Percentiles rank a stretch among this genome's conserved stretches.
Conservation (phyloP, 1,284 basidiomycete species). For the Moniliella sp. region DNA sequence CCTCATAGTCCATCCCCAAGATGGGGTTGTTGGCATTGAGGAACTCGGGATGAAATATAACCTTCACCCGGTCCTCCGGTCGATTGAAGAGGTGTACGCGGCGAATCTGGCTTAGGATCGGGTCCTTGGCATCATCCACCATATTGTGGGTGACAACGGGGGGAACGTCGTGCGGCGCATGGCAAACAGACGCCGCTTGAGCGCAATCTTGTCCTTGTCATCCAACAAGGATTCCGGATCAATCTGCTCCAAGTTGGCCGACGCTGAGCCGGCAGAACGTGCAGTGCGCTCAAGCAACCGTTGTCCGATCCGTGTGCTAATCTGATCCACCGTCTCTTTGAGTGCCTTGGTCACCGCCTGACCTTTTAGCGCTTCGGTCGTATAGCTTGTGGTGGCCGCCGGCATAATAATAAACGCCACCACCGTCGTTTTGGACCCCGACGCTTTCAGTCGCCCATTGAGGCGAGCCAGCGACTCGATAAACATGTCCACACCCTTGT, state of each 20-base stretch:
- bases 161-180: conserved; percentile 73
- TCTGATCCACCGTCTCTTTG: conserved; percentile 69
- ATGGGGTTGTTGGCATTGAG: conserved; percentile 93
- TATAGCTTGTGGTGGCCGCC: conserved; percentile 81
- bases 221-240: conserved; percentile 47
- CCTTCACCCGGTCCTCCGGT: conserved; percentile 58
- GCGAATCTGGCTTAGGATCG: conserved; percentile 80
- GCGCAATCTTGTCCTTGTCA: conserved; percentile 73
- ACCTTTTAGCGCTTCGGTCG: conserved; percentile 87
- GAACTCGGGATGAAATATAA: conserved; percentile 96
- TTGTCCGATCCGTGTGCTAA: conserved; percentile 73
- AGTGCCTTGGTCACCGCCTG: conserved; percentile 93
- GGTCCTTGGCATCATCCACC: conserved; percentile 73
- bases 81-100: conserved; percentile 77
- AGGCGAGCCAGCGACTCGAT: conserved; percentile 64
- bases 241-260: conserved; percentile 9
- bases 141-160: conserved; percentile 94
- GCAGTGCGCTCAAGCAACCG: conserved; percentile 81
- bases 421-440: conserved; percentile 57
- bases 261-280: conserved; percentile 57
- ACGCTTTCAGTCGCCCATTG: conserved; percentile 65
- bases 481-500: conserved; percentile 99
- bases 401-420: conserved; percentile 99
- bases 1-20: conserved; percentile 86
- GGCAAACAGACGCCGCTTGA: conserved; percentile 88